Evolutionary conservation across 1,284 basidiomycete genomes (phyloP).

Genomic region (Schizophyllum commune): DNA sequence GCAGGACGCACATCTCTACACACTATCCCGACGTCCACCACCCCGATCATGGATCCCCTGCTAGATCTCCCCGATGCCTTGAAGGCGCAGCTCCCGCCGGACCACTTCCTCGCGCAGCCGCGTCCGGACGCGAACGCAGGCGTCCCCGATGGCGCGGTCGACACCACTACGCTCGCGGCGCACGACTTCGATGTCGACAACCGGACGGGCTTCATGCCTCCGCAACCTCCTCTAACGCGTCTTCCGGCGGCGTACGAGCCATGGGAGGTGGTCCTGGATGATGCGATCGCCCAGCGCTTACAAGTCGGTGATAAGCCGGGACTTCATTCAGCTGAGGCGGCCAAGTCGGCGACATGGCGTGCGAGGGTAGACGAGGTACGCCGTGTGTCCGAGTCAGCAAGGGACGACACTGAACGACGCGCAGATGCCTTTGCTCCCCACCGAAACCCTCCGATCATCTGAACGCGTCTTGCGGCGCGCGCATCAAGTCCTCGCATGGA

Average conservation of each 20-base stretch:
- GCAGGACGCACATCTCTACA: no score
- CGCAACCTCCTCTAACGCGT: constrained; percentile 61
- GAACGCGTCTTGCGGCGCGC: constrained; percentile 72
- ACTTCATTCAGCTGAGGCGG: constrained; percentile 36
- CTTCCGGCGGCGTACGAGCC: constrained; percentile 56
- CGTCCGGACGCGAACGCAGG: constrained; percentile 40
- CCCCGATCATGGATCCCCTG: background rate
- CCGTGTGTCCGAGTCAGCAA: constrained; percentile 5
- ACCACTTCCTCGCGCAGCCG: constrained; percentile 63
- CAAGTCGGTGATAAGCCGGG: constrained; percentile 46
- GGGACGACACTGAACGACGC: constrained; percentile 2
- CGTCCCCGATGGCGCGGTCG: constrained; percentile 37
- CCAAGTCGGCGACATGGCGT: constrained; percentile 55
- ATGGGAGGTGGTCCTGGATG: constrained; percentile 63
- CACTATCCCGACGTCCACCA: no score
- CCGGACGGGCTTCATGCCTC: constrained; percentile 88
- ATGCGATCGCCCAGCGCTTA: constrained; percentile 42
- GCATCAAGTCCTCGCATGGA: constrained; percentile 80
- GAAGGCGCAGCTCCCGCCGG: constrained; percentile 16
- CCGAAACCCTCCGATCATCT: constrained; percentile 41
- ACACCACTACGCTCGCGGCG: constrained; percentile 82
- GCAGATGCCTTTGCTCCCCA: constrained; percentile 44
- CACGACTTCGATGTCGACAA: constrained; percentile 96
- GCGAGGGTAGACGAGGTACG: constrained; percentile 48
- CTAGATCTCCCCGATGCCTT: background rate